A percentile compares a stretch with the other conserved stretches of the same genome.
Evolutionary conservation across 2,329 filamentous ascomycete species (phyloP).

Genomic region (Diaporthe velutina): DNA sequence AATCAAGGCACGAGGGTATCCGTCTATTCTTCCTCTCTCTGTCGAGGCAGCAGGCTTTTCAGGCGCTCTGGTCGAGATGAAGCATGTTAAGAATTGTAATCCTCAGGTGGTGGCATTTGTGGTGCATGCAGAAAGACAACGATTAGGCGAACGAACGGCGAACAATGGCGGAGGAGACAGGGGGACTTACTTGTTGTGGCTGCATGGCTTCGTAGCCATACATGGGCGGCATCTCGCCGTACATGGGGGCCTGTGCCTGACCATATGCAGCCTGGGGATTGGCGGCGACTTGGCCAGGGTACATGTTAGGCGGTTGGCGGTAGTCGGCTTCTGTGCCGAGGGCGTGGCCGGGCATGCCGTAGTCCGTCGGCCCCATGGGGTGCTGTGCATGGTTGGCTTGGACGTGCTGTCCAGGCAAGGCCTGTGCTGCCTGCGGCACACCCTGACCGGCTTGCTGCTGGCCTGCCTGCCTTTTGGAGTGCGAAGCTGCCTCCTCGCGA

Average conservation of each 20-base stretch:
- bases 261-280: slow-evolving; percentile 80
- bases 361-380: slow-evolving; percentile 71
- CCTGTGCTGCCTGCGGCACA: slow-evolving; percentile 61
- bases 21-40: slow-evolving; percentile 10
- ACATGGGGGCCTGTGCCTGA: slow-evolving; percentile 84
- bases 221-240: slow-evolving; percentile 84
- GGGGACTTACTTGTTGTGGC: slow-evolving; percentile 80
- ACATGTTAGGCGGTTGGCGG: slow-evolving; percentile 83
- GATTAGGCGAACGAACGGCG: slow-evolving; percentile 28
- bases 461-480: slow-evolving; percentile 80
- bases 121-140: slow-evolving; percentile 51
- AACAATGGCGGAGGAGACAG: slow-evolving; percentile 11
- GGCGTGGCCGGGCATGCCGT: slow-evolving; percentile 72
- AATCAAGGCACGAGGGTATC: slow-evolving; percentile 25
- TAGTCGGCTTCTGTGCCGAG: slow-evolving; percentile 82
- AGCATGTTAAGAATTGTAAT: slow-evolving; percentile 52
- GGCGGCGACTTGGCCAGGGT: slow-evolving; percentile 81
- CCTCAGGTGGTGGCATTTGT: slow-evolving; percentile 58
- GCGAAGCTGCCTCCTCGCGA: slow-evolving; percentile 89
- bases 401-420: slow-evolving; percentile 66
- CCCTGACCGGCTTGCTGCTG: slow-evolving; percentile 58
- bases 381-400: slow-evolving; percentile 69
- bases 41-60: slow-evolving; percentile 19
- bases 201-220: slow-evolving; percentile 87
- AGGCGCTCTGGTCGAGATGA: slow-evolving; percentile 39